Evolutionary conservation across 371 early-diverging fungal species (phyloP).

Genomic region (Mortierella sp.): DNA sequence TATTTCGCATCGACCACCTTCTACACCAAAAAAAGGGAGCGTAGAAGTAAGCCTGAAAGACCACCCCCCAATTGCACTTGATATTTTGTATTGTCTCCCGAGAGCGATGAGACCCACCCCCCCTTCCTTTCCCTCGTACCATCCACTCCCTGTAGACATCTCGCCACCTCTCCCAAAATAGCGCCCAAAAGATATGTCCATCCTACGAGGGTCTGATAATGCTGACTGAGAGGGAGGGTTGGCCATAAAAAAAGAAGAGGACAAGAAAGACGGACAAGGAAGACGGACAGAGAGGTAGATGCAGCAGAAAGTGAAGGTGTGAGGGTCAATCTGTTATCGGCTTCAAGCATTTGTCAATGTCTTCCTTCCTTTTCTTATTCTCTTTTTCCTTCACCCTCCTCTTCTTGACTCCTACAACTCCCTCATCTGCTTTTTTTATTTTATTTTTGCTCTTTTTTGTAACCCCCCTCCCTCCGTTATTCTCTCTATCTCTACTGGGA

Average conservation of each 20-base stretch:
- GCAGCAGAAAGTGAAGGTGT: too few species aligned
- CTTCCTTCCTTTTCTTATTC: neutral
- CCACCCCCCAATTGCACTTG: neutral
- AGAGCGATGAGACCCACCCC: neutral
- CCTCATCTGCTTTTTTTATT: neutral
- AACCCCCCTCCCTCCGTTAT: neutral
- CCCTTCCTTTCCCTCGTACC: neutral
- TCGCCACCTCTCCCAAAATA: neutral
- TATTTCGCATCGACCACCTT: conserved; percentile 2
- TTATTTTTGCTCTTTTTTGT: neutral
- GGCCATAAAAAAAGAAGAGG: neutral
- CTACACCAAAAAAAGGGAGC: neutral
- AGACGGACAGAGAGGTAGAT: too few species aligned
- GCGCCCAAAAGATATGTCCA: neutral
- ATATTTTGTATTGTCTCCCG: neutral
- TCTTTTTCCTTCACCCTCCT: neutral
- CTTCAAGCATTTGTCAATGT: neutral
- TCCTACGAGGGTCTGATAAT: too few species aligned
- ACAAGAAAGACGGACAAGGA: too few species aligned
- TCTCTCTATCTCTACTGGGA: neutral
- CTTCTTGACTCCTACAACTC: neutral
- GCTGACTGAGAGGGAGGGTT: neutral
- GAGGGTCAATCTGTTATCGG: too few species aligned
- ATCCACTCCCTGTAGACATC: neutral
- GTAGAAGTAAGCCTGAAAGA: neutral